Percentiles rank a stretch among this genome's conserved stretches.
Evolutionary conservation across 306 rosid species (phyloP).

Genomic region (Begonia peltatifolia): DNA sequence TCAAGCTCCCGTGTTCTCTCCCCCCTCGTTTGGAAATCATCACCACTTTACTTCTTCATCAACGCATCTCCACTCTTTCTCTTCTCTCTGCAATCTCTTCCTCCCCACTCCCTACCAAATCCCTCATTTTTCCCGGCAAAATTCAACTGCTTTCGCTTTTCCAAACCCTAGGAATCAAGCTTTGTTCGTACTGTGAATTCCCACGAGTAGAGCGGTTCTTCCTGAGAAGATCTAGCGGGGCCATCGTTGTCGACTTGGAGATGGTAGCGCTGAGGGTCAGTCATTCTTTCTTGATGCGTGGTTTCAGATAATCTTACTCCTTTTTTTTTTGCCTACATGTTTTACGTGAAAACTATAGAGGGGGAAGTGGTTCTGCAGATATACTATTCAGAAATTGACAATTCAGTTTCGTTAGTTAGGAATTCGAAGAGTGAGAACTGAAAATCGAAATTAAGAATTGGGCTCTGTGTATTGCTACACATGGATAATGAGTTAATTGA

Average conservation of each 20-base stretch:
- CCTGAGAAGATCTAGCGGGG: neutral
- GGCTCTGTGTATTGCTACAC: neutral
- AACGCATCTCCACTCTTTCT: constrained; percentile 6
- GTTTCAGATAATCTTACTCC: neutral
- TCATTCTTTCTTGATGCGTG: neutral
- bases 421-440: constrained; percentile 1
- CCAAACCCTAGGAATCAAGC: constrained; percentile 11
- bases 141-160: constrained; percentile 8
- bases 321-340: neutral
- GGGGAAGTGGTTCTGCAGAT: neutral
- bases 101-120: constrained; percentile 1
- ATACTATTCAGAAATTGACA: neutral
- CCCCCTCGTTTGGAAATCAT: constrained; percentile 6
- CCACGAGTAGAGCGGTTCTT: neutral
- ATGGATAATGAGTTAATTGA: constrained; percentile 83
- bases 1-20: constrained; percentile 9
- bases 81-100: constrained; percentile 1
- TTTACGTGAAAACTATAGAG: neutral
- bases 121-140: constrained; percentile 16
- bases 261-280: neutral
- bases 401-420: neutral
- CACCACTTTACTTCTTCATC: constrained; percentile 5
- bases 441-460: neutral
- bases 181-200: neutral
- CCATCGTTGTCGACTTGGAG: neutral